Conservation (phyloP, 192 early-diverging fungal species). For the Chytriomyces sp. region DNA sequence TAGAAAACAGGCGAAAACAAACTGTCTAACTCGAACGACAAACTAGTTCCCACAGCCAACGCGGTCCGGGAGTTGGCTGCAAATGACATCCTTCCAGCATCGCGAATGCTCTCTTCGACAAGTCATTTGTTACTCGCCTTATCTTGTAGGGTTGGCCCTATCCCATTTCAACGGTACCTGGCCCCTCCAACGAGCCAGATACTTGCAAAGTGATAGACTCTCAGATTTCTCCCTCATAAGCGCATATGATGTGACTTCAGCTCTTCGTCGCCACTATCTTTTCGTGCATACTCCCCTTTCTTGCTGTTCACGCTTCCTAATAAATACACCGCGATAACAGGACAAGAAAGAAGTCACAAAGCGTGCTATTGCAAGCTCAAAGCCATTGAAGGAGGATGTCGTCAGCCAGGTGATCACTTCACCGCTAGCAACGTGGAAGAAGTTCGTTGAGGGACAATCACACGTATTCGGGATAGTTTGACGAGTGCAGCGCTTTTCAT, state of each 20-base stretch:
- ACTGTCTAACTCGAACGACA: background rate
- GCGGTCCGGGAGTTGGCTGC: constrained; percentile 90
- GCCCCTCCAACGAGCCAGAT: constrained; percentile 5
- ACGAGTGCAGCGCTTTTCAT: background rate
- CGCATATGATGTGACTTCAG: constrained; percentile 85
- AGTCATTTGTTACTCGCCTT: constrained; percentile 61
- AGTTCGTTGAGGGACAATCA: no score
- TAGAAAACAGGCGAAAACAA: no score
- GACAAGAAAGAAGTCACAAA: background rate
- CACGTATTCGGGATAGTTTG: no score
- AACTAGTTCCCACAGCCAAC: constrained; percentile 88
- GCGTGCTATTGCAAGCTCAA: constrained; percentile 9
- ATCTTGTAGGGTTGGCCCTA: constrained; percentile 65
- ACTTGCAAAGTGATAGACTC: constrained; percentile 18
- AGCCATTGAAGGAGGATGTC: constrained; percentile 6
- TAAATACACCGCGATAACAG: background rate
- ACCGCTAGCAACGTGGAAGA: no score
- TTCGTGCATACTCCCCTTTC: background rate
- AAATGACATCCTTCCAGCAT: constrained; percentile 92
- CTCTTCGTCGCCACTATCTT: constrained; percentile 82
- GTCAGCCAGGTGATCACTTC: no score
- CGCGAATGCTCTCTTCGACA: constrained; percentile 75
- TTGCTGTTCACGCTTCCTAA: background rate
- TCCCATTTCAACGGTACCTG: constrained; percentile 16
- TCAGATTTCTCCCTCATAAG: constrained; percentile 76